A percentile compares a stretch with the other conserved stretches of the same genome.
These are phyloP conservation scores for Geotrichum bryndzae DNA, from an alignment of 1,139 yeast species.

Conservation along the genomic window DNA sequence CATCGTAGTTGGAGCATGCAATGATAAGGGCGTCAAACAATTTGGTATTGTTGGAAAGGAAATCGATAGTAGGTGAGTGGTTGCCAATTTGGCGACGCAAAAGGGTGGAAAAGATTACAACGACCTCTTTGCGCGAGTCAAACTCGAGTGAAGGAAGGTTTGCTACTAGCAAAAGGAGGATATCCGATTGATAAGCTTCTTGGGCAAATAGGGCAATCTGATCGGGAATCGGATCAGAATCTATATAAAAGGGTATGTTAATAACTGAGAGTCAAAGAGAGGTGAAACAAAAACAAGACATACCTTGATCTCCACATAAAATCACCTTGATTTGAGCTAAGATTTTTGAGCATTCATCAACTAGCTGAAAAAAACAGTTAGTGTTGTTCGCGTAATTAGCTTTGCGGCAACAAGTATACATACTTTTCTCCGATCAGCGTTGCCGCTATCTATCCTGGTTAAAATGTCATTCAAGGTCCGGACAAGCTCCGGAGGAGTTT, in stretches of 20 bases:
- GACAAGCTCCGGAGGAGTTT: slow-evolving; percentile 80
- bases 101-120: slow-evolving; percentile 64
- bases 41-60: slow-evolving; percentile 61
- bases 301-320: slow-evolving; percentile 65
- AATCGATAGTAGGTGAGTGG: slow-evolving; percentile 76
- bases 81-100: slow-evolving; percentile 74
- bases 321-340: slow-evolving; percentile 62
- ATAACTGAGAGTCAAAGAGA: slow-evolving; percentile 18
- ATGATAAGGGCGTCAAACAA: slow-evolving; percentile 56
- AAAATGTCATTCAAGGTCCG: slow-evolving; percentile 70
- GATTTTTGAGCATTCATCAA: slow-evolving; percentile 71
- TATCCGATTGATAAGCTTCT: slow-evolving; percentile 68
- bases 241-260: slow-evolving; percentile 27
- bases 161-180: slow-evolving; percentile 53
- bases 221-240: slow-evolving; percentile 66
- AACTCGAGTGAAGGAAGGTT: slow-evolving; percentile 67
- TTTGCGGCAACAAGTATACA: neutral
- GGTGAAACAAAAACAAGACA: neutral
- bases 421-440: slow-evolving; percentile 48
- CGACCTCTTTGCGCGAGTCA: slow-evolving; percentile 83
- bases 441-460: slow-evolving; percentile 48
- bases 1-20: slow-evolving; percentile 67
- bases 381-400: neutral
- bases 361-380: slow-evolving; percentile 37
- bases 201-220: slow-evolving; percentile 62